A percentile compares a stretch with the other conserved stretches of the same genome.
phyloP scores from a whole-genome alignment of 257 asterid species.

The Ocimum tenuiflorum region DNA sequence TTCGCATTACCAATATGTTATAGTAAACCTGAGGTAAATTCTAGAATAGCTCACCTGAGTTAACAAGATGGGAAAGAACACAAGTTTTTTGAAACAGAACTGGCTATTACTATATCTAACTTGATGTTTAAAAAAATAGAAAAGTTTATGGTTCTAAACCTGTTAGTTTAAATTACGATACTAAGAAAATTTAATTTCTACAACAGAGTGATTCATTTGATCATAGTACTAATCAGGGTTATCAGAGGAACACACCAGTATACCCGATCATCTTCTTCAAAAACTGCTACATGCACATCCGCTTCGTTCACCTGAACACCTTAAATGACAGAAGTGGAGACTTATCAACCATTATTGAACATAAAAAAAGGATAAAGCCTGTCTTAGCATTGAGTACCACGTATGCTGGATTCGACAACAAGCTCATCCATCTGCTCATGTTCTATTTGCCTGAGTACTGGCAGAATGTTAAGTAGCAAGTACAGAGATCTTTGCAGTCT shows the following conservation, averaged over 20 bases:
- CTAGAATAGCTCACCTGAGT: background rate
- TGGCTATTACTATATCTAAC: background rate
- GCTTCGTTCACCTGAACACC: conserved; percentile 51
- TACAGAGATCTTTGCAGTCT: conserved; percentile 45
- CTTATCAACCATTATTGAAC: conserved; percentile 12
- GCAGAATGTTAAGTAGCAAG: conserved; percentile 52
- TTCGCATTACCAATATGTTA: background rate
- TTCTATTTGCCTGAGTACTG: conserved; percentile 33
- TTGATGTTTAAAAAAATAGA: background rate
- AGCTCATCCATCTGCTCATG: background rate
- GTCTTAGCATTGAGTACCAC: conserved; percentile 32
- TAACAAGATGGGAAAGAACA: background rate
- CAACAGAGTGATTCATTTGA: background rate
- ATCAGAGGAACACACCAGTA: conserved; percentile 45
- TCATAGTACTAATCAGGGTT: background rate
- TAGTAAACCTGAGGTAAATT: background rate
- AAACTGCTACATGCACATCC: conserved; percentile 33
- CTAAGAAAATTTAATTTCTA: background rate
- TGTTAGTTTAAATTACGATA: background rate
- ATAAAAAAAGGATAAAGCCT: conserved; percentile 5
- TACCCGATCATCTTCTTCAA: conserved; percentile 56
- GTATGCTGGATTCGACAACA: conserved; percentile 38
- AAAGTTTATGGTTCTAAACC: background rate
- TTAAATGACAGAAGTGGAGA: conserved; percentile 22
- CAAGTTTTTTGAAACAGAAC: background rate